These are phyloP conservation scores for Tylopilus vinaceipallidus DNA, from an alignment of 768 basidiomycete species.

Conservation along the genomic window DNA sequence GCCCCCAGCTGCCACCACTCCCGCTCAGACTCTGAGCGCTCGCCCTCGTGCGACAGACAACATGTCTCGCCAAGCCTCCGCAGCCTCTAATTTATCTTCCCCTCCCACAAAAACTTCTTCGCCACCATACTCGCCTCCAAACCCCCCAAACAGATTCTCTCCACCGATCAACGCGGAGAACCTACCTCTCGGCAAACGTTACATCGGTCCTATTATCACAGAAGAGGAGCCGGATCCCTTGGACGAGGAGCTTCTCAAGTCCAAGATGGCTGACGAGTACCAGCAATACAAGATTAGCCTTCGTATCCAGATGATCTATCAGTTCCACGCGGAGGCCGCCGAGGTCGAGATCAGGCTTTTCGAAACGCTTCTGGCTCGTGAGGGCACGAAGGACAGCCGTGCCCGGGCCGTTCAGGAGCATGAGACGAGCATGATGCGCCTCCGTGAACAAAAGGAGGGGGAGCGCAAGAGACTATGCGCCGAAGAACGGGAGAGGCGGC, in stretches of 20 bases:
- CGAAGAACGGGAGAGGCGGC: conserved; percentile 28
- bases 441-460: conserved; percentile 33
- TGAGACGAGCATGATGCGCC: conserved; percentile 32
- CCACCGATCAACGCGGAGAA: conserved; percentile 21
- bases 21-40: conserved; percentile 13
- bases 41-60: conserved; percentile 29
- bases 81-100: conserved; percentile 22
- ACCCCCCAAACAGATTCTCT: conserved; percentile 23
- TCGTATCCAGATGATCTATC: conserved; percentile 35
- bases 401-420: conserved; percentile 31
- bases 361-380: conserved; percentile 20
- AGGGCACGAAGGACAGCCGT: conserved; percentile 31
- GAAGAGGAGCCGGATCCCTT: conserved; percentile 30
- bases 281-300: conserved; percentile 31
- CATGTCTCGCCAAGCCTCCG: conserved; percentile 31
- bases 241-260: conserved; percentile 29
- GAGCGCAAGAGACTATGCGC: conserved; percentile 31
- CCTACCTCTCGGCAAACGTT: conserved; percentile 29
- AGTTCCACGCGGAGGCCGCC: conserved; percentile 31
- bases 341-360: conserved; percentile 32
- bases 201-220: conserved; percentile 30
- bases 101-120: conserved; percentile 20
- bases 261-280: conserved; percentile 34
- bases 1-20: neutral
- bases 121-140: conserved; percentile 30